Evolutionary conservation across 768 basidiomycete genomes (phyloP), one percentile per base, ranked within the genome.

Genomic region (Crassisporium funariophilum): DNA sequence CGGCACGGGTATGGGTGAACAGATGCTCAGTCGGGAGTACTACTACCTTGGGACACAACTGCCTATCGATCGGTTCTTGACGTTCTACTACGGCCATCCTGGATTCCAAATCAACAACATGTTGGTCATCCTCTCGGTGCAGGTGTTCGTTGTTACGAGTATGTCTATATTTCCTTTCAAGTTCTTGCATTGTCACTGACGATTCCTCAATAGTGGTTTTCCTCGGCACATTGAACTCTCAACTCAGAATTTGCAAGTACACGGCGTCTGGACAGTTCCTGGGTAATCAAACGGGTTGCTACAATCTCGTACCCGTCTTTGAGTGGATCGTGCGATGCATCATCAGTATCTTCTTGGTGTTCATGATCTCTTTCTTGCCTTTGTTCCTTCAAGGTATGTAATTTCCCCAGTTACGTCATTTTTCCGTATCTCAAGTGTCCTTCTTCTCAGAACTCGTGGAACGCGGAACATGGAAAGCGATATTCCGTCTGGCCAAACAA

Each of bases 91-190:
- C 57, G 95, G 93, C 37, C 97, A 98, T 67, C 97, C 97, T 35
- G 97, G 92, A 43, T 99, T 99, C 86, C 97, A 98, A 64, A 95
- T 99, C 74, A 98, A 99, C 79, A 99, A 98, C 67, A 98, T 98
- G 83, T 75, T 98, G 64, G 89, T 99, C 69, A 99, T 99, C 62
- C 70, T 97, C 55, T 95, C 97, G 29, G 91, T 98, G 20, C 95
- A 98, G 67, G 73, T 95, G 49, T 98, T 99, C 79, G 80, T 98
- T 59, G 76, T 95, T 43, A 91, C 93, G 4, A 82, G 91, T 92
- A 62, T 57, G 90, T 80, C 21, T 44, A 17, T 39, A 24, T 36
- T 31, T 15, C n/a, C 10, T 2, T 44, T 44, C 23, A n/a, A 25
- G 5, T 46, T 36, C 7, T 44, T n/a, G n/a, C n/a, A n/a, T n/a